Evolutionary conservation across 2,329 filamentous ascomycete genomes (phyloP), one percentile per base, ranked within the genome.

Genomic region (Cordyceps javanica): DNA sequence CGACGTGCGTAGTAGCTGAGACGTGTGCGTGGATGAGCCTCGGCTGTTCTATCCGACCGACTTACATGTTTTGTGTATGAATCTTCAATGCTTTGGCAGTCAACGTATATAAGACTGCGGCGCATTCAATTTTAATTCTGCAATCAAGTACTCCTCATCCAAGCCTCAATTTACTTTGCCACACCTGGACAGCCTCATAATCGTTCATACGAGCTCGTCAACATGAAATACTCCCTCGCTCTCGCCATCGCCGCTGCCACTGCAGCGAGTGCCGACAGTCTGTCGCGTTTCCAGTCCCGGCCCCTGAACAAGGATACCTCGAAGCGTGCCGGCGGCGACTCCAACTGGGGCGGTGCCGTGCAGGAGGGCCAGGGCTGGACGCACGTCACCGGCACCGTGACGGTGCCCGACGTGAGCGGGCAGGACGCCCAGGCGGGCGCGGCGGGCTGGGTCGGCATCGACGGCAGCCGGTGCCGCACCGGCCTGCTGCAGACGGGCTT

Each of bases 391-490:
- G 57, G 32, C 9, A 51, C 32, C 14, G 44, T 42, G 14, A 45
- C 14, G 6, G 46, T 59, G 14, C 57, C 57, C 16, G 3, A 16
- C 25, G 19, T 59, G 34, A 44, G 21, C 21, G 57, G 57, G 14
- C 44, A 55, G 21, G 10, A 19, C 7, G 13, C 34, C 6, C 6
- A 32, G 5, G 32, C 51, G 19, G 57, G 41, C 2, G 57, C 44
- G n/a, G 42, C 57, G 3, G 57, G 41, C 30, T 59, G 57, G 57
- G 57, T 59, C n/a, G 57, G 57, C 45, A 59, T 59, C 45, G 57
- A 59, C 45, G 56, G 56, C 11, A 14, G 16, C 30, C 19, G 7
- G 6, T 55, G 50, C 42, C 49, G 19, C 3, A 49, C 13, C 30
- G 57, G 48, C 32, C 44, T 59, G 34, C 57, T 54, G 11, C 49